These are phyloP conservation scores for Micractinium conductrix DNA, from an alignment of 139 green algal species.

Conservation along the genomic window DNA sequence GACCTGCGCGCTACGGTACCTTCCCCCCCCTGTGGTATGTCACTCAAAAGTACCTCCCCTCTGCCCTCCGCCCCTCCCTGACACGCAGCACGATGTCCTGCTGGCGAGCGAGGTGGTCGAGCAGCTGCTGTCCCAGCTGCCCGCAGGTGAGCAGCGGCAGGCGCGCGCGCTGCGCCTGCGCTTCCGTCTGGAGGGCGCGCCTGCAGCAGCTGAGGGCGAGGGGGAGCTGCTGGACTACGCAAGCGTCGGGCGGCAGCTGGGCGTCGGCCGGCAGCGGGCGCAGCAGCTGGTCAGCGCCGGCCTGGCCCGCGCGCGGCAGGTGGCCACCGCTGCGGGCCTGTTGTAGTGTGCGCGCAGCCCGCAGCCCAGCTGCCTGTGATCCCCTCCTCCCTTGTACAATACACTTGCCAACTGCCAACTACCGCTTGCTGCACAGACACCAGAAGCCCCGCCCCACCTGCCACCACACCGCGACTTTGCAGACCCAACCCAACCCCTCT, in stretches of 20 bases:
- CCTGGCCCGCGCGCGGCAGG: background rate
- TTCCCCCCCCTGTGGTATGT: no score
- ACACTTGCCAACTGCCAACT: no score
- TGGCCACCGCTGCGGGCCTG: background rate
- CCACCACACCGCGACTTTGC: no score
- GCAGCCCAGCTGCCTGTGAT: no score
- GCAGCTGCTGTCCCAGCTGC: background rate
- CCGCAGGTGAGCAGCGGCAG: background rate
- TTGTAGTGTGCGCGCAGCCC: background rate
- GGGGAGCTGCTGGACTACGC: background rate
- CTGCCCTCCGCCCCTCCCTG: no score
- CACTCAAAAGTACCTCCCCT: no score
- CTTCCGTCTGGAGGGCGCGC: background rate
- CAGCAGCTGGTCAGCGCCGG: background rate
- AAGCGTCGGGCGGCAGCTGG: background rate
- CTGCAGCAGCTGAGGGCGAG: background rate
- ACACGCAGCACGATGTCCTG: background rate
- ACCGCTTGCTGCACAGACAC: no score
- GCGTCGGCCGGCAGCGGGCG: constrained; percentile 19
- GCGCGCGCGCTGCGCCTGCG: constrained; percentile 14
- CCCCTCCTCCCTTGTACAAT: no score
- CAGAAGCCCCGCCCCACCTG: no score
- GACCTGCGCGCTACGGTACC: no score
- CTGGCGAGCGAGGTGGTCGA: background rate
- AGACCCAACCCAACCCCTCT: no score